Evolutionary conservation across 164 flowering plant species (phyloP).

Genomic region (Hamamelis virginiana): DNA sequence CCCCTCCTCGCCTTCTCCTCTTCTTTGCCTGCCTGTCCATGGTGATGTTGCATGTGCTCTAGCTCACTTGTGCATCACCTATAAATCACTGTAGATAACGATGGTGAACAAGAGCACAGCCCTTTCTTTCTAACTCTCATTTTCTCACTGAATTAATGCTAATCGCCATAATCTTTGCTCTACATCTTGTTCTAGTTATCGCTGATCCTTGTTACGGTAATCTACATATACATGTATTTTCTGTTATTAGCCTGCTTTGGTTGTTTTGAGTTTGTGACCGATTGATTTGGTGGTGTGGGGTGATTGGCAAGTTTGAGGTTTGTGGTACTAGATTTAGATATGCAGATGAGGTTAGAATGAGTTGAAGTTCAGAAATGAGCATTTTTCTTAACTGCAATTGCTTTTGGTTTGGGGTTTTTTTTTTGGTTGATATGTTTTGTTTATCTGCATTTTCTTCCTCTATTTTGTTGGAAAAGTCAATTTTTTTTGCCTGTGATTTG

Average conservation of each 20-base stretch:
- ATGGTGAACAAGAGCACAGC: constrained; percentile 20
- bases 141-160: constrained; percentile 7
- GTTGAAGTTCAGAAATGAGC: not conserved
- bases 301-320: constrained; percentile 6
- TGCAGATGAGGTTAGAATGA: not conserved
- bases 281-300: not conserved
- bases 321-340: not conserved
- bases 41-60: constrained; percentile 14
- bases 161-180: constrained; percentile 17
- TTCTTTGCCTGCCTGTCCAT: constrained; percentile 8
- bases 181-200: constrained; percentile 24
- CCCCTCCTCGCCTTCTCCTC: constrained; percentile 10
- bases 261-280: constrained; percentile 1
- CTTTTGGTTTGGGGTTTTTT: too few relatives aligned
- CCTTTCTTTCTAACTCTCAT: not conserved
- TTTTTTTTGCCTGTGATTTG: too few relatives aligned
- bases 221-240: not conserved
- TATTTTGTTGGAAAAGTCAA: too few relatives aligned
- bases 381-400: too few relatives aligned
- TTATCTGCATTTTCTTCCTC: too few relatives aligned
- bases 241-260: too few relatives aligned
- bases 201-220: constrained; percentile 61
- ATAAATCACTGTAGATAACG: not conserved
- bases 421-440: too few relatives aligned
- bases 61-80: too few relatives aligned